Evolutionary conservation across 768 basidiomycete species (phyloP), one percentile per base, ranked within the genome.

Genomic region (Wakefieldia striispora): DNA sequence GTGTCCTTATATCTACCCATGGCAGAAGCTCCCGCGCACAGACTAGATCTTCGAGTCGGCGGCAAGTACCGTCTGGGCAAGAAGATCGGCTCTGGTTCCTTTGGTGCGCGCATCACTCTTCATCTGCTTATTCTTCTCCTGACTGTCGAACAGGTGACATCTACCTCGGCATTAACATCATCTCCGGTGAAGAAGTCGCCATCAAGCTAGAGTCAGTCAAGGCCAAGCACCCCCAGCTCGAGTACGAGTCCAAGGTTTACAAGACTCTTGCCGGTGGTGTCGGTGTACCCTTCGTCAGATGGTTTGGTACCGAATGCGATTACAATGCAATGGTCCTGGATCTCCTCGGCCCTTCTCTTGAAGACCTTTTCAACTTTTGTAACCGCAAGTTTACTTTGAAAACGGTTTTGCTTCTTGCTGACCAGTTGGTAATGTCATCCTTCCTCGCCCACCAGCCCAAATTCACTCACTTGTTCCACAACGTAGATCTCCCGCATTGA

Each of bases 181-280:
- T 98, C 68, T 97, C 95, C 16, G 95, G 95, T 21, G 97, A 99
- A 70, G 97, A 98, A 69, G 95, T 98, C 53, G 97, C 94, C 67
- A 99, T 99, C 81, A 99, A 99, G 75, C 91, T 99, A 62, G 97
- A 99, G 74, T 97, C 95, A 2, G 93, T 98, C 71, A 99, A 99
- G 73, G 97, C 97, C 59, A 99, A 99, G 72, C 97, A 99, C 61
- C 97, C 97, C n/a, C 97, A 99, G 73, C 88, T 99, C 63, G 97
- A 99, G 71, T 99, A 99, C 67, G 95, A 99, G 73, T 88, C 86
- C 58, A 89, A 90, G 70, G 89, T 91, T 41, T 88, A 87, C 75
- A 98, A 97, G 84, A 93, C 92, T n/a, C 83, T 99, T 43, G 95
- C 97, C 17, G 97, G 97, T 49, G 97, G 97, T 58, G 97, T 99